Evolutionary conservation across 1,139 yeast genomes (phyloP).

Genomic region (Scheffersomyces quercinus): DNA sequence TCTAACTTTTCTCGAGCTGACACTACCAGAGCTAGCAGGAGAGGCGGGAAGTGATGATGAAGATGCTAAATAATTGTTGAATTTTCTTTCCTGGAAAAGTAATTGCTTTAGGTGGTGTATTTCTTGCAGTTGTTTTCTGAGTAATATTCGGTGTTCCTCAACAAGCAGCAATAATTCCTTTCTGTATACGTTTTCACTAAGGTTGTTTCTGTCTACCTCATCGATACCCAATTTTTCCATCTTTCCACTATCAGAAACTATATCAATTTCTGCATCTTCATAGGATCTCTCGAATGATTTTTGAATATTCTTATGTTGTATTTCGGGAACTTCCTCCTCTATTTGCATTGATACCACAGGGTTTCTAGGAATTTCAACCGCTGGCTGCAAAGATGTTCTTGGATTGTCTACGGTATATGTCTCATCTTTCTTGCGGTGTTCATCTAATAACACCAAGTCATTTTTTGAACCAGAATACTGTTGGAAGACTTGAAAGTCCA

Average conservation of each 20-base stretch:
- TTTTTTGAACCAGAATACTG: constrained; percentile 10
- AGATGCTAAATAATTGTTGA: constrained; percentile 16
- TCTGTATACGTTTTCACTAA: constrained; percentile 13
- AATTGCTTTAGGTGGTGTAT: constrained; percentile 26
- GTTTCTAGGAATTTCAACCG: no score
- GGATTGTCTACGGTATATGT: not conserved
- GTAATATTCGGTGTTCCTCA: constrained; percentile 25
- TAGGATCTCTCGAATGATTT: not conserved
- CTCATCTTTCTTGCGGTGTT: not conserved
- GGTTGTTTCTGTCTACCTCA: constrained; percentile 1
- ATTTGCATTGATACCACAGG: not conserved
- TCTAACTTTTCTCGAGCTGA: constrained; percentile 9
- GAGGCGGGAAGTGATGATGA: constrained; percentile 5
- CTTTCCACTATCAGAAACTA: not conserved
- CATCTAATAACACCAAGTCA: constrained; percentile 6
- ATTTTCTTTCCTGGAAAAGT: constrained; percentile 23
- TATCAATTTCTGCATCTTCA: not conserved
- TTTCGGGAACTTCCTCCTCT: no score
- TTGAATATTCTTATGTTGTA: not conserved
- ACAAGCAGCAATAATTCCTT: constrained; percentile 28
- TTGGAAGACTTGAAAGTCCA: constrained; percentile 23
- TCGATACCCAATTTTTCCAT: not conserved
- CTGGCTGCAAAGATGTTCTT: not conserved
- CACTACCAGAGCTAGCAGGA: not conserved
- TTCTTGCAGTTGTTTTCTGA: constrained; percentile 30